phyloP scores from a whole-genome alignment of 75 land plant genomes.

The Sequoiadendron giganteum region DNA sequence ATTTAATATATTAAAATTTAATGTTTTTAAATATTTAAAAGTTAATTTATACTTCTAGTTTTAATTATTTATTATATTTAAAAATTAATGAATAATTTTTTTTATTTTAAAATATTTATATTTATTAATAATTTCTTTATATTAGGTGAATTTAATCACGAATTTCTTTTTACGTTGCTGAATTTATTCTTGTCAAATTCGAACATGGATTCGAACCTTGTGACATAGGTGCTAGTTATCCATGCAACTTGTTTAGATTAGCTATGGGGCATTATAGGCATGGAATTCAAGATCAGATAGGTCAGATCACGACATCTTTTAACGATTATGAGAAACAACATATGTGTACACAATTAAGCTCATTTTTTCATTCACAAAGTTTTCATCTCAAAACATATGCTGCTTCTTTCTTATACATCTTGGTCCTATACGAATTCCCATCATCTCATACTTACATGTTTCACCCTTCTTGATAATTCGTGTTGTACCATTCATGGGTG shows the following conservation, averaged over 20 bases:
- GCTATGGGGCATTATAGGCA: neutral
- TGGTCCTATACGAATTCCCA: neutral
- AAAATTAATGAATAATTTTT: no score
- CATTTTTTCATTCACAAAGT: neutral
- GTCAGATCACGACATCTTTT: neutral
- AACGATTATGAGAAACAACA: neutral
- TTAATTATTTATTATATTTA: no score
- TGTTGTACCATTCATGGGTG: neutral
- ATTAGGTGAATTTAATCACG: no score
- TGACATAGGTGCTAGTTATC: neutral
- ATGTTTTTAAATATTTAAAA: no score
- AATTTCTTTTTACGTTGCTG: no score
- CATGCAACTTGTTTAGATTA: neutral
- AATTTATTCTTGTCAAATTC: no score
- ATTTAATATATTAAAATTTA: no score
- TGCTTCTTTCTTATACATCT: neutral
- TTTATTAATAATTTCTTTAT: no score
- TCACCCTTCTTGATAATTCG: neutral
- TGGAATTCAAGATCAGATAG: neutral
- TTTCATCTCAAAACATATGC: neutral
- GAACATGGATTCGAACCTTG: no score
- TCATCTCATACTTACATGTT: neutral
- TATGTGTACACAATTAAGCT: neutral
- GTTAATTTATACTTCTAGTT: no score
- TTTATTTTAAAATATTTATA: no score